Percentiles rank a stretch among this genome's conserved stretches.
Evolutionary conservation across 768 basidiomycete species (phyloP).

Genomic region (Rubroboletus pulcherrimus): DNA sequence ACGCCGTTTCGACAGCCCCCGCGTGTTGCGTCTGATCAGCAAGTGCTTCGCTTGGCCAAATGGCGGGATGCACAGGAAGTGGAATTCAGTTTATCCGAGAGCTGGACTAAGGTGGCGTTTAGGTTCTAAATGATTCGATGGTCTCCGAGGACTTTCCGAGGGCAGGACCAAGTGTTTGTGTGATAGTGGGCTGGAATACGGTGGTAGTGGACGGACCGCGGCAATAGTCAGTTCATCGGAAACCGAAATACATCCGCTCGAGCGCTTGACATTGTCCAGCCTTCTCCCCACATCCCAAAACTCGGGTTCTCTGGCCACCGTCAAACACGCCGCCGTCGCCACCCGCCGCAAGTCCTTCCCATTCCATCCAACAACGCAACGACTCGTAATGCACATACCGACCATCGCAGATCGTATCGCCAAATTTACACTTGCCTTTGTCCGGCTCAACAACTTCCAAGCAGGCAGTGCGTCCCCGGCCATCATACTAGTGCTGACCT

Average conservation of each 20-base stretch:
- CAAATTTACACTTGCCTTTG: neutral
- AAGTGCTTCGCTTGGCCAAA: neutral
- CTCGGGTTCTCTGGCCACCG: slow-evolving; percentile 48
- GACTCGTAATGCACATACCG: neutral
- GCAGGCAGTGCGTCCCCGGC: neutral
- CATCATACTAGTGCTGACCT: neutral
- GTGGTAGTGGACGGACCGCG: neutral
- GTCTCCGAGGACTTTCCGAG: neutral
- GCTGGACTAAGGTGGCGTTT: neutral
- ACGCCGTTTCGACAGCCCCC: neutral
- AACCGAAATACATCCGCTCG: neutral
- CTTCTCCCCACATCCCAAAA: neutral
- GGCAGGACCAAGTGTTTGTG: neutral
- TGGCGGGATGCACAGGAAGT: neutral
- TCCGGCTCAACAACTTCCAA: neutral
- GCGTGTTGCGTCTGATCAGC: neutral
- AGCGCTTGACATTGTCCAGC: no score
- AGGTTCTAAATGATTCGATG: neutral
- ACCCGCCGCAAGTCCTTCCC: slow-evolving; percentile 52
- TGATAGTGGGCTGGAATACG: neutral
- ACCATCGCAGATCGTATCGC: no score
- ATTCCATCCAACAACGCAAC: neutral
- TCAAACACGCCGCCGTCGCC: slow-evolving; percentile 65
- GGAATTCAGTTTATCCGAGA: neutral
- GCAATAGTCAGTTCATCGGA: neutral